Conservation (phyloP, 225 moss, liverwort and hornwort genomes). For the Physcomitrellopsis africana region DNA sequence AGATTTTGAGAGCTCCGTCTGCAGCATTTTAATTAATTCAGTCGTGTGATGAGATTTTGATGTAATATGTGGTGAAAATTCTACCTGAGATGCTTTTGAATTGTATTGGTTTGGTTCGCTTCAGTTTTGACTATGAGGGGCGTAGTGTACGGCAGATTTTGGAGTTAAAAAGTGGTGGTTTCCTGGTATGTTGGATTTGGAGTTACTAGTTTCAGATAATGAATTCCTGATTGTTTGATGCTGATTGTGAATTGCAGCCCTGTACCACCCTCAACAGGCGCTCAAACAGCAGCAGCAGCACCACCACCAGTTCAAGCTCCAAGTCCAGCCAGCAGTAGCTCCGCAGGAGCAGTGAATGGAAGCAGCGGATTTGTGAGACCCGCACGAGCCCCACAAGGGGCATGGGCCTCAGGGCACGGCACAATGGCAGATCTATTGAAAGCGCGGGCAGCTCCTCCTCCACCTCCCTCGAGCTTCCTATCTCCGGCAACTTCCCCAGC, state of each 20-base stretch:
- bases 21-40: too few species aligned
- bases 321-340: conserved; percentile 32
- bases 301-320: conserved; percentile 39
- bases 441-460: conserved; percentile 38
- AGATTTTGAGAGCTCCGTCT: too few species aligned
- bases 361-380: conserved; percentile 21
- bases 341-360: conserved; percentile 24
- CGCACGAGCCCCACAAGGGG: conserved; percentile 39
- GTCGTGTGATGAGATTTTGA: too few species aligned
- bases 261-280: conserved; percentile 22
- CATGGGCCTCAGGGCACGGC: conserved; percentile 52
- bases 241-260: conserved; percentile 13
- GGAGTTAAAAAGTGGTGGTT: too few species aligned
- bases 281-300: conserved; percentile 24
- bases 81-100: too few species aligned
- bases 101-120: too few species aligned
- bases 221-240: background rate
- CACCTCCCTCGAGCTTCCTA: conserved; percentile 22
- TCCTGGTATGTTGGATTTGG: too few species aligned
- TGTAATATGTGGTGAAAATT: too few species aligned
- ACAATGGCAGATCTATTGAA: conserved; percentile 43
- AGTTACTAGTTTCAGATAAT: background rate
- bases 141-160: too few species aligned
- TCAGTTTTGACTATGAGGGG: too few species aligned
- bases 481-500: conserved; percentile 13